phyloP scores from a whole-genome alignment of 768 basidiomycete genomes.

The Coprinellus aureogranulatus region DNA sequence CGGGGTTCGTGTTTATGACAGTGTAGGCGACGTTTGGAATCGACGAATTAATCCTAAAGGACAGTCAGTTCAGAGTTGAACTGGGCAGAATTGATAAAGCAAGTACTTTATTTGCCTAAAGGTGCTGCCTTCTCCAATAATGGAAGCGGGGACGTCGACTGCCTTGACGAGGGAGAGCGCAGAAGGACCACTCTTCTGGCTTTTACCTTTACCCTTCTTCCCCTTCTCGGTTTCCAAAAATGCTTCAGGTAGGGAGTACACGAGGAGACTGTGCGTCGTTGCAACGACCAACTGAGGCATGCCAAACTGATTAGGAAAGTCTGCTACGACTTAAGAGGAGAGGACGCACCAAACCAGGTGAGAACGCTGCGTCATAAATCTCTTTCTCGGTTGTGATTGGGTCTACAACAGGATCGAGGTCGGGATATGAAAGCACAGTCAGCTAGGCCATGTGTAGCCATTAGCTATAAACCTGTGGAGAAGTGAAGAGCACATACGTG shows the following conservation, averaged over 20 bases:
- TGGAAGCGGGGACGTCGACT: slow-evolving; percentile 51
- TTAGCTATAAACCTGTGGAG: slow-evolving; percentile 1
- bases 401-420: slow-evolving; percentile 46
- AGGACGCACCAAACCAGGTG: slow-evolving; percentile 52
- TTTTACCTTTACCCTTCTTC: slow-evolving; percentile 35
- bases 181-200: slow-evolving; percentile 14
- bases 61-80: neutral
- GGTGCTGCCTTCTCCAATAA: slow-evolving; percentile 48
- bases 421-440: slow-evolving; percentile 63
- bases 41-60: slow-evolving; percentile 53
- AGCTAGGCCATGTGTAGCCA: slow-evolving; percentile 38
- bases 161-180: slow-evolving; percentile 44
- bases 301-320: slow-evolving; percentile 3
- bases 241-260: slow-evolving; percentile 55
- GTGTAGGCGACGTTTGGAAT: slow-evolving; percentile 60
- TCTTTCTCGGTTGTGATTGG: slow-evolving; percentile 67
- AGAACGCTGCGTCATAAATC: slow-evolving; percentile 85
- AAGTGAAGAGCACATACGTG: slow-evolving; percentile 46
- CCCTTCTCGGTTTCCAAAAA: slow-evolving; percentile 30
- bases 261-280: slow-evolving; percentile 60
- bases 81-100: neutral
- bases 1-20: slow-evolving; percentile 64
- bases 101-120: slow-evolving; percentile 64
- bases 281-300: slow-evolving; percentile 59
- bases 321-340: neutral